Evolutionary conservation across 371 early-diverging fungal genomes (phyloP).

Genomic region (Rhizopus stolonifer): DNA sequence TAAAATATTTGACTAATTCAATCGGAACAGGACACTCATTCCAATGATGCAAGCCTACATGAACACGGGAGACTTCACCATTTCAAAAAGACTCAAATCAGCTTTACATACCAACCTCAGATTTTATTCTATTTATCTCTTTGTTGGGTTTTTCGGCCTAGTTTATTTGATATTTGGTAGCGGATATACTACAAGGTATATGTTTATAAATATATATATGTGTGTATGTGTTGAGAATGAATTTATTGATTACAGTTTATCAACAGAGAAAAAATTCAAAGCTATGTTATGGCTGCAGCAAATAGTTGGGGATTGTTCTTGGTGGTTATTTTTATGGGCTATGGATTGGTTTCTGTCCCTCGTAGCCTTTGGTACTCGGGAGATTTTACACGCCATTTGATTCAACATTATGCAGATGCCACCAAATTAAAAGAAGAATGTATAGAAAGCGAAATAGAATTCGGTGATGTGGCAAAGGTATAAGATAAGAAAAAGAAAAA

Average conservation of each 20-base stretch:
- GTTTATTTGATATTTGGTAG: conserved; percentile 71
- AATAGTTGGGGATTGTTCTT: conserved; percentile 93
- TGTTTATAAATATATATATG: too few species aligned
- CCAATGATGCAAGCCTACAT: conserved; percentile 86
- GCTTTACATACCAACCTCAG: conserved; percentile 78
- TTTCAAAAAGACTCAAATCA: conserved; percentile 59
- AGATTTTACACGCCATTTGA: conserved; percentile 58
- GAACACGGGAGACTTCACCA: conserved; percentile 81
- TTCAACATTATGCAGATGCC: conserved; percentile 68
- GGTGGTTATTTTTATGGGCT: conserved; percentile 86
- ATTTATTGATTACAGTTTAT: too few species aligned
- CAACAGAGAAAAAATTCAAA: conserved; percentile 68
- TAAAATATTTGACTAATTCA: too few species aligned
- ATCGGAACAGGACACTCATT: conserved; percentile 67
- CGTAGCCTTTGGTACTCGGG: conserved; percentile 80
- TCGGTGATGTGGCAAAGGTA: conserved; percentile 68
- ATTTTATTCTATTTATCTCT: conserved; percentile 63
- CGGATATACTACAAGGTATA: conserved; percentile 45
- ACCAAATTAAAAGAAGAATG: conserved; percentile 73
- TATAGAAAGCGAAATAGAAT: conserved; percentile 73
- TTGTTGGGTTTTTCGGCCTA: conserved; percentile 63
- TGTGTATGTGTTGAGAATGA: too few species aligned
- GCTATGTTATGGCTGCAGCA: conserved; percentile 88
- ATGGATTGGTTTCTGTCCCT: conserved; percentile 90
- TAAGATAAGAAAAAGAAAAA: not conserved